These are phyloP conservation scores for Botrytis porri DNA, from an alignment of 2,329 filamentous ascomycete species.

Conservation along the genomic window DNA sequence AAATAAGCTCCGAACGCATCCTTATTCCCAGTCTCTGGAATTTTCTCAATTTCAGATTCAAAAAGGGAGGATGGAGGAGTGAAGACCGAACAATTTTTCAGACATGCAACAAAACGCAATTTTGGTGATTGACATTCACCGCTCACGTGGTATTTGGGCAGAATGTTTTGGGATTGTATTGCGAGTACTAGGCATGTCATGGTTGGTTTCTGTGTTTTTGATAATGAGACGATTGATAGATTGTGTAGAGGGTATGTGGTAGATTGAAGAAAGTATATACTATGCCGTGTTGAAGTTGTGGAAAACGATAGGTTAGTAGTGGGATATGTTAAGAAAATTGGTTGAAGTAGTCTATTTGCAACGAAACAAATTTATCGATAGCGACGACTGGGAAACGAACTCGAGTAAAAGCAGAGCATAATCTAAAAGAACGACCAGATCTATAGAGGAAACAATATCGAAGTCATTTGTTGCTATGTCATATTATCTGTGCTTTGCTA, in stretches of 20 bases:
- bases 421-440: neutral
- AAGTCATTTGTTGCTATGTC: neutral
- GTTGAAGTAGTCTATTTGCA: neutral
- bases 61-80: neutral
- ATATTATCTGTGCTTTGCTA: neutral
- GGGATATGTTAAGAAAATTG: neutral
- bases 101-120: neutral
- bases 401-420: neutral
- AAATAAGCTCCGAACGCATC: neutral
- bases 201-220: neutral
- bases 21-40: neutral
- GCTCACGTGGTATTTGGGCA: neutral
- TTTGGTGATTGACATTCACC: neutral
- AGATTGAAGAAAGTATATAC: accelerated
- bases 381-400: neutral
- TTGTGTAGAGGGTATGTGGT: neutral
- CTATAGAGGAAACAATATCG: neutral
- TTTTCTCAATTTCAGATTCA: neutral
- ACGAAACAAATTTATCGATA: neutral
- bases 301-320: neutral
- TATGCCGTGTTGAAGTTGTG: neutral
- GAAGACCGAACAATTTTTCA: neutral
- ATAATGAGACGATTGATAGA: neutral
- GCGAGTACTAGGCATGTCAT: too few relatives aligned
- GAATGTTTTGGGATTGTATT: neutral